Evolutionary conservation across 2,329 filamentous ascomycete genomes (phyloP), one percentile per base, ranked within the genome.

Genomic region (Annulohypoxylon truncatum): DNA sequence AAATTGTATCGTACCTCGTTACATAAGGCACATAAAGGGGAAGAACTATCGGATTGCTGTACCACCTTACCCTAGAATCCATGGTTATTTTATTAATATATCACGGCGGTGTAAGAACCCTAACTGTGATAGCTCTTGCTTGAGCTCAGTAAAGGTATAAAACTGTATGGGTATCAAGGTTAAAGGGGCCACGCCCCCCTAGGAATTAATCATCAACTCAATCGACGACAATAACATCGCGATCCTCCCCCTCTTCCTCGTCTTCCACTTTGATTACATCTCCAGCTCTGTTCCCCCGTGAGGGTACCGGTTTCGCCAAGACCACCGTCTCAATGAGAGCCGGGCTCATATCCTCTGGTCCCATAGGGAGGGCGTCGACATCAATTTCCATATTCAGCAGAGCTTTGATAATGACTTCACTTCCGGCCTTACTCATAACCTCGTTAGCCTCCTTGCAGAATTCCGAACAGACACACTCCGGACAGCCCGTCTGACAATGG

Each of bases 341-440:
- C 0, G 89, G 90, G 15, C 85, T 86, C 58, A 87, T 83, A 66
- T 90, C 85, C 71, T 96, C 93, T 1, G 91, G 90, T 0, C 94
- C 94, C 89, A 94, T 96, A 0, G 94, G 94, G 75, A 98, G 79
- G n/a, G 84, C 83, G 38, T 97, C 93, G 3, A 96, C 80, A 78
- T 97, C 92, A 60, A 97, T 91, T 28, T 94, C 88, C 77, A 89
- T 83, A 18, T 90, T 90, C 55, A 97, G 77, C 58, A 97, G 76
- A 67, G 86, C 88, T 79, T 90, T 92, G 61, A 98, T 80, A 28
- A 98, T 89, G 22, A 97, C 94, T 60, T 87, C 88, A 6, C 92
- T 90, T 0, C 95, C 95, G 0, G 91, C 92, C 79, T 97, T 98
- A 75, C 92, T 96, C 91, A 97, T 96, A 8, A 98, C 94, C 74